Percentiles rank a stretch among this genome's conserved stretches.
Conservation (phyloP, 2,329 filamentous ascomycete species). For the Colletotrichum trifolii region DNA sequence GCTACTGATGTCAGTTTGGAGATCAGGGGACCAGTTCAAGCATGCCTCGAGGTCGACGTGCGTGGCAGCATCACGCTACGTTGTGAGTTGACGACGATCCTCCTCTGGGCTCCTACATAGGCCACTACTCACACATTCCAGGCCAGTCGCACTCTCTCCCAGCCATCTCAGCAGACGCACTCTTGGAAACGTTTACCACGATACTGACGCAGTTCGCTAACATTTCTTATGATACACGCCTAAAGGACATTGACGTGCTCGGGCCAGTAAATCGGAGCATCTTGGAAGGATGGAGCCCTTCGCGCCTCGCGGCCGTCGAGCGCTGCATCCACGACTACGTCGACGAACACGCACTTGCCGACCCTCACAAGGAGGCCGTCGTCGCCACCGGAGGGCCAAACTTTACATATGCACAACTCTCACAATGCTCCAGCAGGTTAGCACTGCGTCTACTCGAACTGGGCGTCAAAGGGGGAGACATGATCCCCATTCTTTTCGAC, state of each 20-base stretch:
- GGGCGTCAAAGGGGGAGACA: slow-evolving; percentile 61
- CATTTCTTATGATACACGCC: not conserved
- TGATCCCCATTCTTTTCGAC: slow-evolving; percentile 75
- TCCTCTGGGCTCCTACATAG: not conserved
- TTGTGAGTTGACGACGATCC: not conserved
- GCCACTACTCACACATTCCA: not conserved
- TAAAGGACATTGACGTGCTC: slow-evolving; percentile 3
- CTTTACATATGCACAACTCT: slow-evolving; percentile 53
- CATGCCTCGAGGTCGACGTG: not conserved
- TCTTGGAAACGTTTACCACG: slow-evolving; percentile 10
- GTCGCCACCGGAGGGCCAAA: slow-evolving; percentile 28
- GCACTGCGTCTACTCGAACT: slow-evolving; percentile 58
- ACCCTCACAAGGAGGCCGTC: slow-evolving; percentile 7
- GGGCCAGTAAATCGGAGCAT: not conserved
- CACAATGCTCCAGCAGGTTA: slow-evolving; percentile 49
- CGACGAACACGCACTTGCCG: not conserved
- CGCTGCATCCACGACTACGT: slow-evolving; percentile 19
- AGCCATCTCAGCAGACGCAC: not conserved
- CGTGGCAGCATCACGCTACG: not conserved
- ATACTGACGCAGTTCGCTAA: not conserved
- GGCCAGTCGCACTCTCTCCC: not conserved
- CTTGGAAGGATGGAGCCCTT: slow-evolving; percentile 7
- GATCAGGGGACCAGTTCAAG: not conserved
- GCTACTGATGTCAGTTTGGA: no score
- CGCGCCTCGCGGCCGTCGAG: not conserved